phyloP scores from a whole-genome alignment of 352 stramenopile genomes.

The Chrysophaeum taylorii region DNA sequence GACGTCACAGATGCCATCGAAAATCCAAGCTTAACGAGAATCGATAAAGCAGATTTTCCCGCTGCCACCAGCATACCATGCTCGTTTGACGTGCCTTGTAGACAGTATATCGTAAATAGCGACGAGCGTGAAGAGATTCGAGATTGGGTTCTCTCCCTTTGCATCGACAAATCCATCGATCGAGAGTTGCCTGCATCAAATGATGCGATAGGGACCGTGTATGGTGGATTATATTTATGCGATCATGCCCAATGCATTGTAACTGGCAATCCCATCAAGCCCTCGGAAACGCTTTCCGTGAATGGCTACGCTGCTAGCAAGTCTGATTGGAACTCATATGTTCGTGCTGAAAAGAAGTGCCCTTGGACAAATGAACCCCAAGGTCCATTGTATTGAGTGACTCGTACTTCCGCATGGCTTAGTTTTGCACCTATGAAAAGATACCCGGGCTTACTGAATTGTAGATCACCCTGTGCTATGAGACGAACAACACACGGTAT shows the following conservation, averaged over 20 bases:
- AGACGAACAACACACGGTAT: no score
- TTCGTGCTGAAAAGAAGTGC: slow-evolving; percentile 36
- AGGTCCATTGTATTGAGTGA: not conserved
- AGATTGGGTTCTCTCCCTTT: slow-evolving; percentile 84
- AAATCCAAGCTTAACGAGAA: slow-evolving; percentile 56
- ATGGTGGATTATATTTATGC: slow-evolving; percentile 48
- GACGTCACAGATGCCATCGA: slow-evolving; percentile 86
- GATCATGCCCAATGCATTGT: slow-evolving; percentile 57
- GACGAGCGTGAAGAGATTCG: slow-evolving; percentile 72
- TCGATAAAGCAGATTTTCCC: slow-evolving; percentile 86
- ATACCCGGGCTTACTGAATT: no score
- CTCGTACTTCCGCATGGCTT: no score
- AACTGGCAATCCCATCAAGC: slow-evolving; percentile 71
- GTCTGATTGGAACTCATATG: slow-evolving; percentile 43
- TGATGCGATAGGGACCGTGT: slow-evolving; percentile 59
- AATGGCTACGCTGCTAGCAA: slow-evolving; percentile 53
- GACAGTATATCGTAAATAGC: slow-evolving; percentile 51
- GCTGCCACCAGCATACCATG: slow-evolving; percentile 73
- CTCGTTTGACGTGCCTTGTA: slow-evolving; percentile 34
- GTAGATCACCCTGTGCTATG: no score
- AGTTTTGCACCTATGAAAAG: no score
- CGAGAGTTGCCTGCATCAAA: slow-evolving; percentile 66
- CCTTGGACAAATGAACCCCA: slow-evolving; percentile 37
- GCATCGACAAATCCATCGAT: slow-evolving; percentile 84
- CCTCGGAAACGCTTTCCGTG: slow-evolving; percentile 70